Evolutionary conservation across 2,329 filamentous ascomycete genomes (phyloP).

Genomic region (Coniochaeta sp.): DNA sequence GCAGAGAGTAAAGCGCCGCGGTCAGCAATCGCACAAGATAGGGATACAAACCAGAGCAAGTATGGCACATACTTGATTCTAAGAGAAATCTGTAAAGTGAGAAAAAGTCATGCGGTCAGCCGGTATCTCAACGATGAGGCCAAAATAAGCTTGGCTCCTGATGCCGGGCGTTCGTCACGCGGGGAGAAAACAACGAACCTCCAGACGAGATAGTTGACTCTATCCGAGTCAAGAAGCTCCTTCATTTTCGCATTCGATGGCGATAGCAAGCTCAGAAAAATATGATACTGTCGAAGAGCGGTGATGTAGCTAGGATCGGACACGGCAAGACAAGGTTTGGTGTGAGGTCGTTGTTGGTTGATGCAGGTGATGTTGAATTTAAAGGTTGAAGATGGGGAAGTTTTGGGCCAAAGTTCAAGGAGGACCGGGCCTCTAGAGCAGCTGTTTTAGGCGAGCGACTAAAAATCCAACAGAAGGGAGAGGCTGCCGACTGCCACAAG

Average conservation of each 20-base stretch:
- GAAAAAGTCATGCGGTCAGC: conserved; percentile 8
- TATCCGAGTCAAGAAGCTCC: conserved; percentile 58
- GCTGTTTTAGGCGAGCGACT: conserved; percentile 3
- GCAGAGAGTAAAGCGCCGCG: conserved; percentile 12
- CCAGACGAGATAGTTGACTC: conserved; percentile 66
- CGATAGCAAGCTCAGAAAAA: conserved; percentile 2
- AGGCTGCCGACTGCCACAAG: conserved; percentile 1
- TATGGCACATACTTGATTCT: conserved; percentile 50
- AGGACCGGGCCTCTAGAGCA: background rate
- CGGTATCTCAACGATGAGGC: background rate
- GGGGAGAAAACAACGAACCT: conserved; percentile 44
- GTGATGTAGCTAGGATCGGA: background rate
- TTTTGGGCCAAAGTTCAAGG: conserved; percentile 2
- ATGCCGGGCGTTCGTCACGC: conserved; percentile 6
- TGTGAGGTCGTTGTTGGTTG: background rate
- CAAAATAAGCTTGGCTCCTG: background rate
- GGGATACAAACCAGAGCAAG: conserved; percentile 4
- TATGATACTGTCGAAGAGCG: background rate
- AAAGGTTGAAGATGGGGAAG: background rate
- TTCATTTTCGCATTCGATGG: conserved; percentile 38
- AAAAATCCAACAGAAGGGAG: background rate
- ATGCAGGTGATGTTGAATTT: background rate
- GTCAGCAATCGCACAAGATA: conserved; percentile 24
- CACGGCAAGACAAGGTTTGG: background rate
- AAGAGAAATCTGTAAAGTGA: conserved; percentile 44